These are phyloP conservation scores for Aquilaria sinensis DNA, from an alignment of 345 rosid species.

Conservation along the genomic window DNA sequence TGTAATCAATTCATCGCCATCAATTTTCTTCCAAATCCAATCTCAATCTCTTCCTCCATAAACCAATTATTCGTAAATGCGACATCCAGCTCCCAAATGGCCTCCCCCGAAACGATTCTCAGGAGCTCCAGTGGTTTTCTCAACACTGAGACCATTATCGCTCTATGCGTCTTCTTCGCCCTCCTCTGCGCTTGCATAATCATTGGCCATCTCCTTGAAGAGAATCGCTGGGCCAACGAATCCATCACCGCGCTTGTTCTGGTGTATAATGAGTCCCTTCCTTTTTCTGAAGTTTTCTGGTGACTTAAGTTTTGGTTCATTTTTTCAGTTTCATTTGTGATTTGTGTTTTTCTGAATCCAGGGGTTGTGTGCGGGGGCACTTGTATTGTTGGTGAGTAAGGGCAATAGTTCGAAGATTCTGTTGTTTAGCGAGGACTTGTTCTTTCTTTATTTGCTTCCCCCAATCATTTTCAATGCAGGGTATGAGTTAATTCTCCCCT, in stretches of 20 bases:
- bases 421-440: slow-evolving; percentile 54
- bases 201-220: slow-evolving; percentile 62
- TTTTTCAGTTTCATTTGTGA: neutral
- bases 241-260: slow-evolving; percentile 58
- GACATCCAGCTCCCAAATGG: slow-evolving; percentile 22
- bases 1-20: no score
- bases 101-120: slow-evolving; percentile 24
- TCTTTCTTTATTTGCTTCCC: slow-evolving; percentile 74
- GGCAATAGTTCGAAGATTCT: slow-evolving; percentile 29
- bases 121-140: slow-evolving; percentile 26
- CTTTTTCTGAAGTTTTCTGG: neutral
- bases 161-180: slow-evolving; percentile 48
- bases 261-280: slow-evolving; percentile 25
- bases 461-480: slow-evolving; percentile 80
- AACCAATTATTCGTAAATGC: slow-evolving; percentile 15
- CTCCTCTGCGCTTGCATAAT: slow-evolving; percentile 61
- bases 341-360: slow-evolving; percentile 15
- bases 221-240: slow-evolving; percentile 68
- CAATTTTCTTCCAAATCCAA: neutral
- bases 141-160: slow-evolving; percentile 31
- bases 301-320: neutral
- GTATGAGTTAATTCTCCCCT: slow-evolving; percentile 27
- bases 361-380: slow-evolving; percentile 57
- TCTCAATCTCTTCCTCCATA: neutral
- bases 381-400: slow-evolving; percentile 40